Base-by-base conservation (phyloP, 1,284 basidiomycete species). In the Kwoniella shivajii region DNA sequence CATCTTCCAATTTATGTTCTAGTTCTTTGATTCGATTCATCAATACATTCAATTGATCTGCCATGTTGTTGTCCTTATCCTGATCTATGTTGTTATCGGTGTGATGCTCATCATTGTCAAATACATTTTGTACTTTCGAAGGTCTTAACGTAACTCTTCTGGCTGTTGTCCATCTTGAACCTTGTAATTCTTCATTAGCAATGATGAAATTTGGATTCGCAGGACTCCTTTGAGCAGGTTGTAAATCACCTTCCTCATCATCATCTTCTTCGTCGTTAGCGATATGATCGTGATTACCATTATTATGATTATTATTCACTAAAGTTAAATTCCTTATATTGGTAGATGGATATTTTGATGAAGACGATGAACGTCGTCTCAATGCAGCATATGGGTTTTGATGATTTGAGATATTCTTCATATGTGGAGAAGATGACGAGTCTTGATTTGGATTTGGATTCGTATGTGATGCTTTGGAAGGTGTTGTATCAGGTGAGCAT, bases 331-430 rank as follows among this genome's bases (percentile, higher is more conserved):
- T 20, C 26, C 52, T n/a, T n/a, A n/a, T n/a, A n/a, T n/a, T 26
- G 14, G 49, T 43, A 4, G 57, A 50, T 9, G 57, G 48, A n/a
- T 54, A 44, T 29, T 53, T 39, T 5, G 44, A 13, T 4, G 39
- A 41, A 20, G 63, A 63, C 2, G 60, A 54, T n/a, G 57, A 55
- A 10, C 57, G 43, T 11, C 61, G 56, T 0, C 67, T 59, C 6
- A 71, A 55, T 6, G 64, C 61, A 6, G 60, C 63, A 45, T 70
- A 72, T 3, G 66, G 67, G 43, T 67, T 57, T 14, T 34, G 39
- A 50, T 65, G 65, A 6, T 57, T 36, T 2, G 47, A 44, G 60
- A 66, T 66, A 41, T 63, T 62, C 6, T 44, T n/a, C 38, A 65
- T 61, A 44, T 67, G 59, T 9, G 58, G 47, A n/a, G 56, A 56